phyloP scores from a whole-genome alignment of 805 yeast species.

The Wickerhamomyces chambardii region DNA sequence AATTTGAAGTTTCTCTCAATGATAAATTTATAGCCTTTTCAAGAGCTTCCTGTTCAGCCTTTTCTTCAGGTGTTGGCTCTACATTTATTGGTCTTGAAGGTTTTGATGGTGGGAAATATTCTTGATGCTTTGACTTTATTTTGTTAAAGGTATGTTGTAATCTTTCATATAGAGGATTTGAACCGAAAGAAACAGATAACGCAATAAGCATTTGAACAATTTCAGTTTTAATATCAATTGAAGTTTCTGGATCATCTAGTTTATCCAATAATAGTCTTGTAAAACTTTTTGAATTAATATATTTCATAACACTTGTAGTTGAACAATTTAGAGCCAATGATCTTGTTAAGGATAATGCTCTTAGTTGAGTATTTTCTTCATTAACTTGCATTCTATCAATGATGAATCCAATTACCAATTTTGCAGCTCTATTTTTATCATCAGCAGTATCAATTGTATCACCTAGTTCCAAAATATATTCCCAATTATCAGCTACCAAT shows the following conservation, averaged over 20 bases:
- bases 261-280: slow-evolving; percentile 38
- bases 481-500: slow-evolving; percentile 46
- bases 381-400: slow-evolving; percentile 29
- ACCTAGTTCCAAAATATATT: slow-evolving; percentile 38
- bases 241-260: slow-evolving; percentile 46
- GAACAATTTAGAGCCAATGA: slow-evolving; percentile 47
- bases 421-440: slow-evolving; percentile 35
- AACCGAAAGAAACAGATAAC: slow-evolving; percentile 50
- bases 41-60: slow-evolving; percentile 71
- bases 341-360: slow-evolving; percentile 32
- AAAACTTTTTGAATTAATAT: slow-evolving; percentile 27
- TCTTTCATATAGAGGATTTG: slow-evolving; percentile 69
- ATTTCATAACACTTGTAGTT: slow-evolving; percentile 39
- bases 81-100: slow-evolving; percentile 49
- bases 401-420: slow-evolving; percentile 31
- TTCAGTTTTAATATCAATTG: slow-evolving; percentile 55
- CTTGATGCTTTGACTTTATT: slow-evolving; percentile 34
- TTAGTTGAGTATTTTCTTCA: slow-evolving; percentile 43
- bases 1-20: slow-evolving; percentile 21
- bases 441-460: slow-evolving; percentile 34
- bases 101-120: slow-evolving; percentile 35
- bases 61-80: slow-evolving; percentile 33
- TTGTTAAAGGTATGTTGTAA: slow-evolving; percentile 53
- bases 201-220: slow-evolving; percentile 63
- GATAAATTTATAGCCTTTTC: slow-evolving; percentile 71